phyloP scores from a whole-genome alignment of 1,284 basidiomycete genomes.

The Trametes sp. region DNA sequence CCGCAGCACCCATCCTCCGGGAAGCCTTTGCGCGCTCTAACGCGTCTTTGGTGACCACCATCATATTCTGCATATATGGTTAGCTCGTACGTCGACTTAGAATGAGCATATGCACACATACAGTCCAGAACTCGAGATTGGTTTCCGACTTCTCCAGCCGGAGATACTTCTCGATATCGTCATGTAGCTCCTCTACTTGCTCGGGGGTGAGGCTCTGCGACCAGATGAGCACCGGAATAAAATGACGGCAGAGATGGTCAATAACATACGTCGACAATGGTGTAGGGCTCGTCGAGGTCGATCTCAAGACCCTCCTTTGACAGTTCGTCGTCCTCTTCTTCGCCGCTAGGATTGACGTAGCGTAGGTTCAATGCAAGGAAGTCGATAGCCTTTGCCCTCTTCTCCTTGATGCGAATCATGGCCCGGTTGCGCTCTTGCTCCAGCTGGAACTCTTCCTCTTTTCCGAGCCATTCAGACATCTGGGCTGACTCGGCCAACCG shows the following conservation, averaged over 20 bases:
- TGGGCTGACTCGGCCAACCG: slow-evolving; percentile 92
- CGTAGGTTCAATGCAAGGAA: slow-evolving; percentile 93
- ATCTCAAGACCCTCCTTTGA: slow-evolving; percentile 89
- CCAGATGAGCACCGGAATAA: slow-evolving; percentile 23
- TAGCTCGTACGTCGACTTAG: slow-evolving; percentile 1
- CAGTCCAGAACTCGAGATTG: slow-evolving; percentile 98
- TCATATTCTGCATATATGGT: slow-evolving; percentile 77
- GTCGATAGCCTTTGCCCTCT: slow-evolving; percentile 95
- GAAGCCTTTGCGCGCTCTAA: slow-evolving; percentile 78
- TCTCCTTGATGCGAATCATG: slow-evolving; percentile 93
- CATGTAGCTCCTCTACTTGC: slow-evolving; percentile 93
- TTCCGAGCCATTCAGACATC: slow-evolving; percentile 98
- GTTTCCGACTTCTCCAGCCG: slow-evolving; percentile 84
- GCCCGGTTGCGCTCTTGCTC: slow-evolving; percentile 93
- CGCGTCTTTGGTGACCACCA: slow-evolving; percentile 94
- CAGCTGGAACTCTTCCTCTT: slow-evolving; percentile 97
- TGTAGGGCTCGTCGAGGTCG: slow-evolving; percentile 97
- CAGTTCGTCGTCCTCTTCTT: slow-evolving; percentile 72
- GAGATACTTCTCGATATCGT: slow-evolving; percentile 94
- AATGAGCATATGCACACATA: slow-evolving; percentile 49
- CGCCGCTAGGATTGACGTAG: slow-evolving; percentile 78
- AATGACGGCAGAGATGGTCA: neutral
- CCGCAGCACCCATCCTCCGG: slow-evolving; percentile 66
- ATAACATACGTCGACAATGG: slow-evolving; percentile 87
- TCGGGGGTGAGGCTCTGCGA: slow-evolving; percentile 84